Percentiles rank a stretch among this genome's conserved stretches.
Conservation (phyloP, 2,329 filamentous ascomycete genomes). For the Tetracladium maxilliforme region DNA sequence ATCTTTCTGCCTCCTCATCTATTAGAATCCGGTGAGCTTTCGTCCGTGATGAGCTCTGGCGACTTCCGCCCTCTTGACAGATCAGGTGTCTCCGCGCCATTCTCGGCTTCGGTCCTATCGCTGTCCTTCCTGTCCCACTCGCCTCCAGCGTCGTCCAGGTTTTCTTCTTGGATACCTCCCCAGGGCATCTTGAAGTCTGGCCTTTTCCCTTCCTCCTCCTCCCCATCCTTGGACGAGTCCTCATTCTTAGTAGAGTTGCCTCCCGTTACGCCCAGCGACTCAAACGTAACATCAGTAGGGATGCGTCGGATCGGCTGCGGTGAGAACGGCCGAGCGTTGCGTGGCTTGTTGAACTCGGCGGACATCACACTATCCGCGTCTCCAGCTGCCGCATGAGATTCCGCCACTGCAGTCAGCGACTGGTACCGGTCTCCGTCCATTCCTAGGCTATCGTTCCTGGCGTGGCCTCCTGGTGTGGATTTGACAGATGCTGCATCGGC, state of each 20-base stretch:
- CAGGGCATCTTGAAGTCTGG: too few relatives aligned
- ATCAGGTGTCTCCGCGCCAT: too few relatives aligned
- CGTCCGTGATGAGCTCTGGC: too few relatives aligned
- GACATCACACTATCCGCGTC: slow-evolving; percentile 38
- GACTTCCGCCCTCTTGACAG: too few relatives aligned
- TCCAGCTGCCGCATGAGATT: slow-evolving; percentile 13
- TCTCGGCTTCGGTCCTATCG: too few relatives aligned
- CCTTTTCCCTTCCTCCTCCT: slow-evolving; percentile 4
- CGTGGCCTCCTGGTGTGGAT: slow-evolving; percentile 15
- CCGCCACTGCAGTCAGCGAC: slow-evolving; percentile 35
- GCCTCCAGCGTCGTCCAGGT: too few relatives aligned
- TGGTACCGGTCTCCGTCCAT: slow-evolving; percentile 39
- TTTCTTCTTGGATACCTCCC: too few relatives aligned
- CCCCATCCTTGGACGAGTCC: slow-evolving; percentile 6
- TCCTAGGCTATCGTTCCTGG: slow-evolving; percentile 38
- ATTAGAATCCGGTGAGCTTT: too few relatives aligned
- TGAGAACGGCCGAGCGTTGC: slow-evolving; percentile 43
- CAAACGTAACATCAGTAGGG: slow-evolving; percentile 24
- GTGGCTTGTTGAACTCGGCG: slow-evolving; percentile 30
- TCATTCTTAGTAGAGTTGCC: slow-evolving; percentile 3
- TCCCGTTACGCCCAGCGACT: slow-evolving; percentile 17
- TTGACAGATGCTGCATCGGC: slow-evolving; percentile 24
- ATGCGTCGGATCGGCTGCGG: slow-evolving; percentile 33
- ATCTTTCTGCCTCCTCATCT: too few relatives aligned
- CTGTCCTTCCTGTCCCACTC: too few relatives aligned